Base-by-base conservation (phyloP, 2,329 filamentous ascomycete species). In the Fusarium torulosum region DNA sequence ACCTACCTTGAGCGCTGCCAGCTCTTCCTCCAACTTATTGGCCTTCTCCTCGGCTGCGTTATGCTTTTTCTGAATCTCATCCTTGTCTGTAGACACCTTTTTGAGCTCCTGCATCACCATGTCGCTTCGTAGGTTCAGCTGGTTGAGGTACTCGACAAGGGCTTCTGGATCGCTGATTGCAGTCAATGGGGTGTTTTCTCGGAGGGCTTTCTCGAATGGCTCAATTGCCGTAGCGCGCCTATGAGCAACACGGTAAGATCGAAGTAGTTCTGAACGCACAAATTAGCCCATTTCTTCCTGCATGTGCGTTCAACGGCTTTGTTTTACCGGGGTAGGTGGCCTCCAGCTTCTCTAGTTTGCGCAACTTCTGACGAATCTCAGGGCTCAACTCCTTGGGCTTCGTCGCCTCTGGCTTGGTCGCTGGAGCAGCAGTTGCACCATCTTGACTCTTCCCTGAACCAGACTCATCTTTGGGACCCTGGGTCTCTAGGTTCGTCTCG, bases 51-150 rank as follows among this genome's bases (percentile, higher is more conserved):
- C 87, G 0, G 86, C 83, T 47, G 90, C 87, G n/a, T 91, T 88
- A 3, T 89, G 81, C 76, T 92, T 93, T 79, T 90, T 91, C 77
- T 93, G 95, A 63, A 91, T 84, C 17, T 89, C 87, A 63, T 97
- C 93, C 60, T 91, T 90, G 75, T 98, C 94, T 5, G 86, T 86
- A 0, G 93, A 91, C 0, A 98, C 89, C 14, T 93, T 86, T 80
- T 96, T 97, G 57, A 97, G 83, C 79, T 99, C 96, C 44, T 97
- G 91, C 87, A 96, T 90, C 4, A 97, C 90, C 92, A 99, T 96
- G 73, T 97, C 93, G 41, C 90, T 90, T 75, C 96, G 95, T 53
- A 94, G 79, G 63, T 90, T 95, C 40, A 97, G 80, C 78, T 97
- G 93, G 71, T 91, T 93, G 27, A 99, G 84, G 74, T 97, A 99